Base-by-base conservation (phyloP, 139 green algal species). In the Tetraselmis striata region DNA sequence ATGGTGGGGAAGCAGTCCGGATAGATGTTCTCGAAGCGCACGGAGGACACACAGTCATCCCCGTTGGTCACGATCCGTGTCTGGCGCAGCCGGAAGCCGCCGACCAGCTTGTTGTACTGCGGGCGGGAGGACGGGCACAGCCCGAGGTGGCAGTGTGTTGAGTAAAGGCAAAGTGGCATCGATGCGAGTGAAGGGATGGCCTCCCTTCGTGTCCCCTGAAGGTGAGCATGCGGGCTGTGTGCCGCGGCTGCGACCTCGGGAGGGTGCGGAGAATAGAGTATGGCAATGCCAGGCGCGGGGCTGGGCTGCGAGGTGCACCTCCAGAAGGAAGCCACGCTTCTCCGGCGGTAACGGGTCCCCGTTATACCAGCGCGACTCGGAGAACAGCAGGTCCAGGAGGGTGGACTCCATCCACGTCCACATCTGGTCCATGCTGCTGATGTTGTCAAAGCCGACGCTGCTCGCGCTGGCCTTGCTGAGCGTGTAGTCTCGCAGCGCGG, bases 291-390 rank as follows among this genome's bases (percentile, higher is more conserved):
- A n/a, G n/a, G n/a, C n/a, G n/a, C n/a, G n/a, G n/a, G n/a, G n/a
- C n/a, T n/a, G n/a, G n/a, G n/a, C n/a, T n/a, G n/a, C n/a, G n/a
- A n/a, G n/a, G n/a, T n/a, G 18, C 11, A 67, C 45, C 45, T 67
- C 45, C 24, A 82, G 26, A 2, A 82, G 24, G 79, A 76, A 82
- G 31, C 27, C 31, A 18, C 27, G 58, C 26, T 82, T 30, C 30
- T 82, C 23, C 24, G 23, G 23, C 32, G 25, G 31, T 23, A 27
- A 82, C 24, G 79, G 29, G 29, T 82, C 45, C 23, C 79, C 79
- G 31, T 82, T 82, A 77, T 82, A 82, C 79, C 79, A 82, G 2
- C 22, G 18, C 28, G 32, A 30, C 23, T 30, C 31, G 11, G 79
- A 29, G 28, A 77, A 77, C 26, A 82, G 28, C 31, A 30, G 23